Evolutionary conservation across 1,284 basidiomycete genomes (phyloP), one percentile per base, ranked within the genome.

Genomic region (Cryptococcus sp.): DNA sequence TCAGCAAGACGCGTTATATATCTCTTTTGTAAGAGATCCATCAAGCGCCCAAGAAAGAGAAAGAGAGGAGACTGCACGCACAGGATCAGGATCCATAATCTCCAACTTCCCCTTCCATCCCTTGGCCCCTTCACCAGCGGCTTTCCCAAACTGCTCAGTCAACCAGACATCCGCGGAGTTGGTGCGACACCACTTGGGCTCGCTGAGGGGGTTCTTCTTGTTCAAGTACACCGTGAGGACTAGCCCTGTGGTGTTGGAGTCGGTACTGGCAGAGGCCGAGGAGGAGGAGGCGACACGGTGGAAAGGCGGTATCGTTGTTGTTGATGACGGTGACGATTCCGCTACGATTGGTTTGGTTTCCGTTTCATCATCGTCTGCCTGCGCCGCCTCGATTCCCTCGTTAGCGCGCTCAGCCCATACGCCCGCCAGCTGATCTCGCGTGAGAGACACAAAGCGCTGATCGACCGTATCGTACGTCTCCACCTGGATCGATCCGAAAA

Each of bases 81-180:
- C 93, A 50, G 93, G 90, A 81, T 99, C 95, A 54, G 95, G 94
- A 81, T 98, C 93, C 45, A 86, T 84, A 39, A 98, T 90, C 54
- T 87, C 84, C 57, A 98, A 89, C 79, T 94, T 95, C 77, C 88
- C 91, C 74, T 89, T 88, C 95, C 95, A 99, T 5, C 90, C 89
- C 56, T 54, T 45, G 1, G 67, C 68, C 87, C 85, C 83, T 35
- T 85, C 84, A 60, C 87, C 58, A 45, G 41, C 30, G 54, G 57
- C 22, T 45, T 22, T 22, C 86, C 90, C 77, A 89, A 91, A 83
- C 91, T 90, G 72, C 52, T 87, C 90, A 70, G 86, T 86, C 60
- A 97, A 81, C 91, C 93, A 96, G 50, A 93, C 91, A 66, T 93
- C 89, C 19, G 95, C 85, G 73, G 94, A 91, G 47, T 94, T 93